A percentile compares a stretch with the other conserved stretches of the same genome.
phyloP scores from a whole-genome alignment of 2,329 filamentous ascomycete species.

The Cladosporium sp. region DNA sequence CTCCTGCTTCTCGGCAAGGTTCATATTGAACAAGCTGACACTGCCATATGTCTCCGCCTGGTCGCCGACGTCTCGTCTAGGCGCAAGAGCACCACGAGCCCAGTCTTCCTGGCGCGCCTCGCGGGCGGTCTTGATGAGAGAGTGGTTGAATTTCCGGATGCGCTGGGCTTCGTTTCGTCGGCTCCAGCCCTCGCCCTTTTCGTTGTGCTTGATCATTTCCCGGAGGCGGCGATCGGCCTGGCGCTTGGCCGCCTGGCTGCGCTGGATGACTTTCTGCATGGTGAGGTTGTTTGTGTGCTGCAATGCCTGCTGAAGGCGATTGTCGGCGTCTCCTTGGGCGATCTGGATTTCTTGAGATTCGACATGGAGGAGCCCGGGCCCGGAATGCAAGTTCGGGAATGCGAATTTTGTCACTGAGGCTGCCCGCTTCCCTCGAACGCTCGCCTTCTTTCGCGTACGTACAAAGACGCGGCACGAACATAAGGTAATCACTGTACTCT shows the following conservation, averaged over 20 bases:
- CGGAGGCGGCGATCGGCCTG: constrained; percentile 43
- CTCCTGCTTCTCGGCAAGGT: constrained; percentile 25
- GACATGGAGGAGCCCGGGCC: too few species aligned
- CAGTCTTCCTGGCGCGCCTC: constrained; percentile 67
- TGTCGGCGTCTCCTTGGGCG: constrained; percentile 1
- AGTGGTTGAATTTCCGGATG: constrained; percentile 11
- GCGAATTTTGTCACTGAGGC: too few species aligned
- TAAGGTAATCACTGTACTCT: too few species aligned
- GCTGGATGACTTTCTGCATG: constrained; percentile 69
- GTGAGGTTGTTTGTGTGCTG: background rate
- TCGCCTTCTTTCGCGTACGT: too few species aligned
- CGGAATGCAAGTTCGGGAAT: too few species aligned
- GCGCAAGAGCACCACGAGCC: constrained; percentile 71
- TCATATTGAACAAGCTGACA: constrained; percentile 19
- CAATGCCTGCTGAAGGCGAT: constrained; percentile 2
- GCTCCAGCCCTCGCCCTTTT: constrained; percentile 27
- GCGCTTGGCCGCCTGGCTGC: constrained; percentile 62
- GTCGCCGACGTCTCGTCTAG: constrained; percentile 65
- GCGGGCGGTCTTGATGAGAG: constrained; percentile 45
- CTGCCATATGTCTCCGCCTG: constrained; percentile 56
- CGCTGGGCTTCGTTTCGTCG: constrained; percentile 23
- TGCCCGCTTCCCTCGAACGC: too few species aligned
- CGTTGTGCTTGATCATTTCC: constrained; percentile 18
- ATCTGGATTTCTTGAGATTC: constrained; percentile 10
- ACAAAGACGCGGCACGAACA: too few species aligned